These are phyloP conservation scores for Chlamydomonas reinhardtii DNA, from an alignment of 163 green algal species.

Conservation along the genomic window DNA sequence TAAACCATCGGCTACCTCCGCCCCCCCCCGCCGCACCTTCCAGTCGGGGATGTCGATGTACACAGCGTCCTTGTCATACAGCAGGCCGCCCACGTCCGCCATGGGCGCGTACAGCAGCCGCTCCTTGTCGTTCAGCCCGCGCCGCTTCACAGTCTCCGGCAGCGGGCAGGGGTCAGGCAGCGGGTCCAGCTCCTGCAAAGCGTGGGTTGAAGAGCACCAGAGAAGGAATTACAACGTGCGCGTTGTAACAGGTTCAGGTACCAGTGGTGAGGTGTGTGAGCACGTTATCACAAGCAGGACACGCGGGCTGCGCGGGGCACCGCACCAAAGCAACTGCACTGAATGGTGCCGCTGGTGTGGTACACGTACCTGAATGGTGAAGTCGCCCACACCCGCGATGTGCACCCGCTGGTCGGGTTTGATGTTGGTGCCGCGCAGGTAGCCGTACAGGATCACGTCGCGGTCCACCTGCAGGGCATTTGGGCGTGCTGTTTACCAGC, in stretches of 20 bases:
- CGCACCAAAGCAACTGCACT: too few relatives aligned
- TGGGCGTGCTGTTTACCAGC: too few relatives aligned
- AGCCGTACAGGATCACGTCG: conserved; percentile 94
- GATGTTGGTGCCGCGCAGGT: conserved; percentile 90
- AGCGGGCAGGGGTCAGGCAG: conserved; percentile 98
- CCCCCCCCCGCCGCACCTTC: conserved; percentile 76
- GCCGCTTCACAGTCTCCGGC: conserved; percentile 82
- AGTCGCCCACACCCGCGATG: conserved; percentile 92
- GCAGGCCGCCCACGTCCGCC: conserved; percentile 92
- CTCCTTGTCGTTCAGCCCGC: conserved; percentile 80
- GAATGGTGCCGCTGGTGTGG: too few relatives aligned
- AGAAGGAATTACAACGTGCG: too few relatives aligned
- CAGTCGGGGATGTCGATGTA: conserved; percentile 98
- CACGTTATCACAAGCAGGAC: too few relatives aligned
- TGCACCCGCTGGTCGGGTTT: conserved; percentile 72
- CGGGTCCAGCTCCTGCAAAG: conserved; percentile 77
- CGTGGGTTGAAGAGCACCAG: too few relatives aligned
- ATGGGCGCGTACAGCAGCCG: conserved; percentile 96
- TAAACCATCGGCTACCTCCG: too few relatives aligned
- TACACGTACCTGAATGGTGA: conserved; percentile 66
- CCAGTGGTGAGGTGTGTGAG: too few relatives aligned
- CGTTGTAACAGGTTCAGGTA: too few relatives aligned
- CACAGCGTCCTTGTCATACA: conserved; percentile 98
- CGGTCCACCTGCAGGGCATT: conserved; percentile 69
- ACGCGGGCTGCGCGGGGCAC: too few relatives aligned